phyloP scores from a whole-genome alignment of 768 basidiomycete genomes.

The Heimioporus sp. region DNA sequence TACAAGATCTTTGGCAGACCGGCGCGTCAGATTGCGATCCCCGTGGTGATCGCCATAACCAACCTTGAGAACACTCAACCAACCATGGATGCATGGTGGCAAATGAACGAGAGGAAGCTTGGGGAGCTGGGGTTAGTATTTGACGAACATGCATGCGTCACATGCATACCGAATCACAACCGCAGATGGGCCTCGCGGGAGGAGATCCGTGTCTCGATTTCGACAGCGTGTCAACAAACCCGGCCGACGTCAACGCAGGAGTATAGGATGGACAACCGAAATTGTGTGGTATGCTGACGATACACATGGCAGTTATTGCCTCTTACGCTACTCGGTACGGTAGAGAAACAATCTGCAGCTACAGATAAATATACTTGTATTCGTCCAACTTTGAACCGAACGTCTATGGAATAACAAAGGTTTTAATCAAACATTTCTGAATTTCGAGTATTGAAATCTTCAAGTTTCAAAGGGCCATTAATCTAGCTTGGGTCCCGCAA shows the following conservation, averaged over 20 bases:
- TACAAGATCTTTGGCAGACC: constrained; percentile 29
- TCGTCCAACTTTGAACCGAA: neutral
- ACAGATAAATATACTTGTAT: constrained; percentile 5
- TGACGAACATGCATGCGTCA: constrained; percentile 29
- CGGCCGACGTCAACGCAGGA: neutral
- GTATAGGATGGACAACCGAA: constrained; percentile 1
- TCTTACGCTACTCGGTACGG: neutral
- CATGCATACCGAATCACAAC: constrained; percentile 14
- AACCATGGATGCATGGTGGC: constrained; percentile 35
- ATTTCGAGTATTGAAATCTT: neutral
- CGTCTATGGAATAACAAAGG: constrained; percentile 6
- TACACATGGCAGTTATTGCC: neutral
- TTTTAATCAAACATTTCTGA: neutral
- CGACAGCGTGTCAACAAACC: constrained; percentile 4
- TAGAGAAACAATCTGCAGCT: neutral
- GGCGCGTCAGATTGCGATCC: constrained; percentile 32
- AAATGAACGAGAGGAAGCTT: constrained; percentile 20
- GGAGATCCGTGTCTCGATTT: constrained; percentile 14
- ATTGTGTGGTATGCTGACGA: constrained; percentile 23
- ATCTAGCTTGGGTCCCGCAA: constrained; percentile 66
- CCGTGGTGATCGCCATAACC: constrained; percentile 38
- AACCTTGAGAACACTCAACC: constrained; percentile 33
- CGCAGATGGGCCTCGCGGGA: constrained; percentile 17
- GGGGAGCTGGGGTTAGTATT: constrained; percentile 19
- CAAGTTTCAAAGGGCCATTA: constrained; percentile 5